Percentiles rank a stretch among this genome's conserved stretches.
Evolutionary conservation across 1,139 yeast genomes (phyloP).

Genomic region (Kurtzmaniella natalensis): DNA sequence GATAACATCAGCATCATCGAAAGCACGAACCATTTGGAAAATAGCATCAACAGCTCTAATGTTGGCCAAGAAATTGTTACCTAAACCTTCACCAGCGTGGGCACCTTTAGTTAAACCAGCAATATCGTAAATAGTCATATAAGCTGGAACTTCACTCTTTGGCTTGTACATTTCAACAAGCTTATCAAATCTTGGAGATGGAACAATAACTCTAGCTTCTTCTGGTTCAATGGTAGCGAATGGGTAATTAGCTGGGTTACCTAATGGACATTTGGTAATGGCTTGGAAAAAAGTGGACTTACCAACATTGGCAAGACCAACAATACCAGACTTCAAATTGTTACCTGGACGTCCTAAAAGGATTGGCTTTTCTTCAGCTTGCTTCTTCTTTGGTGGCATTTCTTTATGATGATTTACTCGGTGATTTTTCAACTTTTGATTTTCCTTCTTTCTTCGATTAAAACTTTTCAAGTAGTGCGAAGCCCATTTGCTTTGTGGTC

Average conservation of each 20-base stretch:
- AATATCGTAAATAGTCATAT: conserved; percentile 90
- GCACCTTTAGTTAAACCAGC: conserved; percentile 99
- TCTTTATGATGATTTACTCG: background rate
- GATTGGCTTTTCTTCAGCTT: conserved; percentile 76
- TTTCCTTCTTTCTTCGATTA: background rate
- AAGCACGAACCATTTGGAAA: conserved; percentile 96
- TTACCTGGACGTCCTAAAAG: conserved; percentile 98
- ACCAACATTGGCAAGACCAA: conserved; percentile 90
- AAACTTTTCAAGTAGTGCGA: conserved; percentile 1
- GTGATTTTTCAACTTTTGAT: no score
- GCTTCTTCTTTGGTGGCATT: conserved; percentile 96
- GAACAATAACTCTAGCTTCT: conserved; percentile 96
- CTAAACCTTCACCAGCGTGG: conserved; percentile 95
- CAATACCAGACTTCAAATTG: conserved; percentile 93
- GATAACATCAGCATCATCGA: conserved; percentile 96
- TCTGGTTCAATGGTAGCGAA: conserved; percentile 99
- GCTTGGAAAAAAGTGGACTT: conserved; percentile 71
- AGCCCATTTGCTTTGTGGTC: no score
- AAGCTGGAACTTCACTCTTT: conserved; percentile 86
- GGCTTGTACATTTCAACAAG: conserved; percentile 74
- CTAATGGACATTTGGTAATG: conserved; percentile 84
- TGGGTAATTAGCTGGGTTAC: conserved; percentile 98
- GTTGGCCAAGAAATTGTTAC: conserved; percentile 95
- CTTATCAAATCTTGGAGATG: conserved; percentile 83
- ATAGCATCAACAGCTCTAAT: conserved; percentile 98